A percentile compares a stretch with the other conserved stretches of the same genome.
phyloP scores from a whole-genome alignment of 2,329 filamentous ascomycete species.

The Fonsecaea multimorphosa region DNA sequence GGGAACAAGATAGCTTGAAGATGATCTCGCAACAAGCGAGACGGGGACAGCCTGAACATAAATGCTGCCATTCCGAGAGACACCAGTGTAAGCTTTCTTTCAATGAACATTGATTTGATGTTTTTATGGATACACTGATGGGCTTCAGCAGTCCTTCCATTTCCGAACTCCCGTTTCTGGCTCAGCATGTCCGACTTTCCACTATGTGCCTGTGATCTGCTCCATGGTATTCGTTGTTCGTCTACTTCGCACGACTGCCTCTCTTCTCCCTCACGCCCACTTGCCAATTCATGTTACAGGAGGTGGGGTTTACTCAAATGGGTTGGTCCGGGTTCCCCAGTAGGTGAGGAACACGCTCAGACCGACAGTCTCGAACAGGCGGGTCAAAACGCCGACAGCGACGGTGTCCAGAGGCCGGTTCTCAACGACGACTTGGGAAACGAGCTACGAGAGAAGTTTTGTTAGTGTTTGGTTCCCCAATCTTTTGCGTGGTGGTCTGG shows the following conservation, averaged over 20 bases:
- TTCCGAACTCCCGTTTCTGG: constrained; percentile 17
- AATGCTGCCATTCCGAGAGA: neutral
- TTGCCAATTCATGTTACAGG: neutral
- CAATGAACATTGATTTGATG: neutral
- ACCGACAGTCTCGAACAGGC: constrained; percentile 90
- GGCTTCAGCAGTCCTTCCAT: constrained; percentile 4
- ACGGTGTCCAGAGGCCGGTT: constrained; percentile 91
- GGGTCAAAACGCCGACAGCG: constrained; percentile 80
- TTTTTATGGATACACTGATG: constrained; percentile 21
- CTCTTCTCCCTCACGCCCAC: neutral
- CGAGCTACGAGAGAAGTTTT: constrained; percentile 64
- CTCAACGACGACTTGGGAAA: constrained; percentile 86
- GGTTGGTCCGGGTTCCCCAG: constrained; percentile 96
- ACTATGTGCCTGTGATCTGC: constrained; percentile 7
- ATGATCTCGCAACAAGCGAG: neutral
- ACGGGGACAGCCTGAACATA: neutral
- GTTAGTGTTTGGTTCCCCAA: constrained; percentile 55
- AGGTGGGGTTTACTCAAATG: constrained; percentile 71
- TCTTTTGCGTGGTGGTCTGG: constrained; percentile 39
- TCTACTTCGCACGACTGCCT: constrained; percentile 13
- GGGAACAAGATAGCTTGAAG: neutral
- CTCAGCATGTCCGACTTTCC: constrained; percentile 4
- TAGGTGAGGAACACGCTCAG: constrained; percentile 91
- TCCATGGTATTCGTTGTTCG: neutral
- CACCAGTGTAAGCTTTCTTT: neutral